A percentile compares a stretch with the other conserved stretches of the same genome.
These are phyloP conservation scores for Xylaria curta DNA, from an alignment of 495 filamentous ascomycete species.

Conservation along the genomic window DNA sequence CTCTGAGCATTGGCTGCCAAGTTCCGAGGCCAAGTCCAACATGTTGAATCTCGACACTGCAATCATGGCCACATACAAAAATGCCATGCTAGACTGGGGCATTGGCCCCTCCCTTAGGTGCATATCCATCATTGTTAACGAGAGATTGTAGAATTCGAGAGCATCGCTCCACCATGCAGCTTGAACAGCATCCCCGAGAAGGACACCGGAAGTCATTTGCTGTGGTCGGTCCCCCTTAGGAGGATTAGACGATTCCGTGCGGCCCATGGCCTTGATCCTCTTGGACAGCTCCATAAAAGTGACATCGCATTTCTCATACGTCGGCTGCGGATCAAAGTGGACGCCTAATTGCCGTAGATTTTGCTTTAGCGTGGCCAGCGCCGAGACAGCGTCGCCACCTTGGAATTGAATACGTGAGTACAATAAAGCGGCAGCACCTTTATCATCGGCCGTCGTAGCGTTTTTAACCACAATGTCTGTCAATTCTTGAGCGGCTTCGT, in stretches of 20 bases:
- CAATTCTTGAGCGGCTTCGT: constrained; percentile 65
- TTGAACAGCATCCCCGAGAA: constrained; percentile 77
- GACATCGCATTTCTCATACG: constrained; percentile 75
- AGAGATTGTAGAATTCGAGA: constrained; percentile 76
- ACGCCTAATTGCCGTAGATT: constrained; percentile 72
- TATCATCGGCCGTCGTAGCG: constrained; percentile 72
- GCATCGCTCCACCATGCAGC: constrained; percentile 85
- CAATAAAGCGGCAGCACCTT: constrained; percentile 78
- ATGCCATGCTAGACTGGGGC: constrained; percentile 77
- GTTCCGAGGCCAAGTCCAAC: constrained; percentile 67
- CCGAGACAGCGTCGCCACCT: constrained; percentile 68
- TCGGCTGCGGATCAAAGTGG: constrained; percentile 66
- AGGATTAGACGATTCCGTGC: constrained; percentile 59
- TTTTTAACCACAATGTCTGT: constrained; percentile 69
- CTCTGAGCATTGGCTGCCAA: constrained; percentile 68
- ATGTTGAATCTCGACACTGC: constrained; percentile 75
- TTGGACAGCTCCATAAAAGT: constrained; percentile 67
- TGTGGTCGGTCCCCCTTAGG: constrained; percentile 58
- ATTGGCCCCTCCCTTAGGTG: constrained; percentile 70
- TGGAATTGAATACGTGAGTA: constrained; percentile 78
- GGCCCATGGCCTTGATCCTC: constrained; percentile 64
- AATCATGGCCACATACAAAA: constrained; percentile 76
- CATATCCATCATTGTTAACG: constrained; percentile 72
- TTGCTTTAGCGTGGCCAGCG: constrained; percentile 70
- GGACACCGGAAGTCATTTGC: constrained; percentile 70